Base-by-base conservation (phyloP, 331 rosid species). In the Cydonia oblonga region DNA sequence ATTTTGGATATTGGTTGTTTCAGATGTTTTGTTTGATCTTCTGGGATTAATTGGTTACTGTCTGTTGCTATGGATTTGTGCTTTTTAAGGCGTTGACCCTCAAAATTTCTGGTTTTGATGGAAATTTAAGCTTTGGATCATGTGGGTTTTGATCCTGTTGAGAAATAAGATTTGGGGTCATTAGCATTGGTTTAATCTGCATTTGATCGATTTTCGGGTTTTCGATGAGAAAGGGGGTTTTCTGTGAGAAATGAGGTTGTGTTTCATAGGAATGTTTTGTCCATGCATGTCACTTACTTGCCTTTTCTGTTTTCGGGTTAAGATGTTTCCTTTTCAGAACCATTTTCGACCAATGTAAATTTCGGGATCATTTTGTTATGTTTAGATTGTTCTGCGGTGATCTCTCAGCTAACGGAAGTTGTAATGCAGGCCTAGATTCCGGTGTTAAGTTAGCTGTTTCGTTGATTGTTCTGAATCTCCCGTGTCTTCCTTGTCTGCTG, bases 191-290 rank as follows among this genome's bases (percentile, higher is more conserved):
- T 54, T 54, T 33, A 32, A 16, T 70, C 15, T 33, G 22, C 13
- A 22, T 4, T 32, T 8, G n/a, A 1, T 23, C 15, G 66, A 33
- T 10, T 40, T 44, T 58, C 11, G 3, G 0, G 29, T 26, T 59
- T 1, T 23, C 4, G 30, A 9, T 42, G n/a, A n/a, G n/a, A n/a
- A n/a, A n/a, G n/a, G n/a, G n/a, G n/a, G n/a, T 40, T 66, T 20
- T 58, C 56, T 26, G 13, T 19, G 44, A 19, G 76, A 26, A 72
- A 59, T 60, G 76, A n/a, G 68, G 46, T 72, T 72, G 4, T 71
- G 67, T n/a, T 71, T 72, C 9, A 3, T 12, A 5, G 14, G 14
- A 12, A 42, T 24, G 29, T 19, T 2, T 19, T 58, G 19, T 18
- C 6, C 58, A 25, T 22, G 53, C 20, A 33, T 33, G 73, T 15